Evolutionary conservation across 1,284 basidiomycete genomes (phyloP).

Genomic region (Schizopora paradoxa): DNA sequence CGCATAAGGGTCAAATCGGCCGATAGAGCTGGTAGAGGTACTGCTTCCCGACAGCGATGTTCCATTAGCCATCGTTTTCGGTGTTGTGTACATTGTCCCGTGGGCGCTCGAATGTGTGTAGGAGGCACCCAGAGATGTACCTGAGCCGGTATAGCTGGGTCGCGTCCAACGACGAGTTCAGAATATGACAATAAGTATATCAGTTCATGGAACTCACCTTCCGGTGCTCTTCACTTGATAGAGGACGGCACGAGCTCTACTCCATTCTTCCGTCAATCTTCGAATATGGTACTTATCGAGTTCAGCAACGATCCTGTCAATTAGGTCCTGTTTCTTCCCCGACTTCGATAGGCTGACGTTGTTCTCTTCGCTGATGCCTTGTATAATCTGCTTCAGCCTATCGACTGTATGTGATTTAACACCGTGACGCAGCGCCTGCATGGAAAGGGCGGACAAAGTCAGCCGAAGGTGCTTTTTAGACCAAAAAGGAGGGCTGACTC

Average conservation of each 20-base stretch:
- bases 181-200: neutral
- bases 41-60: neutral
- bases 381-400: conserved; percentile 70
- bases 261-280: conserved; percentile 56
- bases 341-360: conserved; percentile 60
- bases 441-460: conserved; percentile 13
- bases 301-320: conserved; percentile 56
- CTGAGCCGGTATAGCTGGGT: neutral
- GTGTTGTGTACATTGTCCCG: conserved; percentile 6
- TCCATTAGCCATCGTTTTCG: neutral
- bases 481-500: conserved; percentile 6
- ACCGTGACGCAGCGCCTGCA: conserved; percentile 41
- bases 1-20: conserved; percentile 60
- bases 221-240: conserved; percentile 54
- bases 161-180: neutral
- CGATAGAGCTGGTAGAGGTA: conserved; percentile 18
- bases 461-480: neutral
- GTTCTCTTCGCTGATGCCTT: conserved; percentile 70
- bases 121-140: neutral
- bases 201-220: conserved; percentile 42
- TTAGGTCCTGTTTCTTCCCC: conserved; percentile 82
- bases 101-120: conserved; percentile 5
- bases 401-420: conserved; percentile 65
- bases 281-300: conserved; percentile 55
- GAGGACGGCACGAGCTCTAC: conserved; percentile 56